Base-by-base conservation (phyloP, 257 asterid species). In the Plantago ovata region DNA sequence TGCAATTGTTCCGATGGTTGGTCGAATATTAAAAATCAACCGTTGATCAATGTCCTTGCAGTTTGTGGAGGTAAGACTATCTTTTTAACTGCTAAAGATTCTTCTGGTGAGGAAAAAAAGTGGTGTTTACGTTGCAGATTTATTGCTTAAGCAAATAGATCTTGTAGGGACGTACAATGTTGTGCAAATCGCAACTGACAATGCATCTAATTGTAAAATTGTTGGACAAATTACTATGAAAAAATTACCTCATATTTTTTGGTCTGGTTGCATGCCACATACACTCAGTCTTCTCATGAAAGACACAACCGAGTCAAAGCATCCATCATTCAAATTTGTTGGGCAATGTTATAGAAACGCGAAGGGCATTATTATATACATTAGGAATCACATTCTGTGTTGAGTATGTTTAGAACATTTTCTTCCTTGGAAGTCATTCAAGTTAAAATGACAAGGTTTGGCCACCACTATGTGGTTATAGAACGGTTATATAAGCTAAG, bases 191-290 rank as follows among this genome's bases (percentile, higher is more conserved):
- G 14, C 42, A 41, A 58, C 63, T 16, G 53, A 58, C 42, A 39
- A 58, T 23, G 16, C 23, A 20, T 15, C 63, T 16, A 41, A 13
- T 13, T 58, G 63, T 42, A 58, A 58, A 38, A 33, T 39, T 13
- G 53, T 41, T 41, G 52, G 63, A 15, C 22, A 58, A 18, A 58
- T 39, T 41, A 58, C 22, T 33, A 21, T 39, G 24, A 19, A 8
- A 11, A 41, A 14, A n/a, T 24, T 38, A 10, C 64, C 64, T 59
- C 64, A 44, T 18, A 24, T 44, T 0, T 59, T 43, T 23, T 59
- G 64, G 64, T 59, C 64, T 14, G 54, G 43, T 22, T 43, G 43
- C 28, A 21, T 59, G 43, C 15, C 64, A 1, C 64, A 59, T 6
- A 59, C 52, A n/a, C 22, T 44, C 1, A 43, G 54, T 36, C 53